phyloP scores from a whole-genome alignment of 495 filamentous ascomycete species.

The Hypoxylon crocopeplum region DNA sequence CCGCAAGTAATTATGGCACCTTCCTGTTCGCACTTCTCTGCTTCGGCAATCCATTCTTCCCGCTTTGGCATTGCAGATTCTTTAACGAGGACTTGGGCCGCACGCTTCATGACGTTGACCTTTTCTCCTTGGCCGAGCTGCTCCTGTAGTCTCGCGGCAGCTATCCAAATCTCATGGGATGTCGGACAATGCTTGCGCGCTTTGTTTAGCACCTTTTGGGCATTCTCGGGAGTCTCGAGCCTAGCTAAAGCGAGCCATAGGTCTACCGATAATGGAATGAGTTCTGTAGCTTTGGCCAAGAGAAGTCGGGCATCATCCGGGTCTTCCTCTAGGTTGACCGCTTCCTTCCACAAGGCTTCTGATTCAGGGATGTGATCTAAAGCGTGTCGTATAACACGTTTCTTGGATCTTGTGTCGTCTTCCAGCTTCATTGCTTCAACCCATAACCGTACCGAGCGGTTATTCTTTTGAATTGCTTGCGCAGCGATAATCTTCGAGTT shows the following conservation, averaged over 20 bases:
- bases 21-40: slow-evolving; percentile 93
- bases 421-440: slow-evolving; percentile 94
- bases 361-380: slow-evolving; percentile 90
- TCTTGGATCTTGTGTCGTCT: slow-evolving; percentile 77
- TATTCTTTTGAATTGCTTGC: slow-evolving; percentile 87
- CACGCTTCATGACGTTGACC: slow-evolving; percentile 92
- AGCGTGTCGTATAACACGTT: slow-evolving; percentile 87
- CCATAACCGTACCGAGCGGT: slow-evolving; percentile 89
- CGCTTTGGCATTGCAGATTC: slow-evolving; percentile 95
- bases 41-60: slow-evolving; percentile 96
- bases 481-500: slow-evolving; percentile 98
- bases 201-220: slow-evolving; percentile 92
- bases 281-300: slow-evolving; percentile 89
- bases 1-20: slow-evolving; percentile 85
- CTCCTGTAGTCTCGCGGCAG: slow-evolving; percentile 89
- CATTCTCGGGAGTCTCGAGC: slow-evolving; percentile 85
- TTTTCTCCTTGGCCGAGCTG: slow-evolving; percentile 76
- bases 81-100: slow-evolving; percentile 84
- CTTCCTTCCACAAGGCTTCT: slow-evolving; percentile 93
- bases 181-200: slow-evolving; percentile 92
- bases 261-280: slow-evolving; percentile 91
- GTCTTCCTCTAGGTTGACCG: slow-evolving; percentile 94
- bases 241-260: slow-evolving; percentile 93
- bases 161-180: slow-evolving; percentile 95
- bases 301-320: slow-evolving; percentile 84